Evolutionary conservation across 345 rosid genomes (phyloP), one percentile per base, ranked within the genome.

Genomic region (Pugionium cornutum): DNA sequence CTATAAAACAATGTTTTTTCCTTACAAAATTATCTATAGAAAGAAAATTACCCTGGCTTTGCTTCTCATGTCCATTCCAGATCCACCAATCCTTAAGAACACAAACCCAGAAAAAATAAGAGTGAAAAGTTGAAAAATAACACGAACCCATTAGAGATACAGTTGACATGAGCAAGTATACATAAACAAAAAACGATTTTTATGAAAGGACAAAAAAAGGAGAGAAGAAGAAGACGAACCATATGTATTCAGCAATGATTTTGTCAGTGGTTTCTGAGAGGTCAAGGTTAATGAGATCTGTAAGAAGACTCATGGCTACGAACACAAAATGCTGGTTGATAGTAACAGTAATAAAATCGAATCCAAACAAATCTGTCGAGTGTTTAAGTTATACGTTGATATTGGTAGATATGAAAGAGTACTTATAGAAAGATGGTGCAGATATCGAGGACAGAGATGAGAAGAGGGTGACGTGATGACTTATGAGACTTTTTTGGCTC

Each of bases 171-270:
- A 55, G 3, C 4, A 63, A 9, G 29, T 28, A 62, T 33, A 51
- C 53, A 58, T 35, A 41, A 54, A 34, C 27, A 26, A 25, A 41
- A 39, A 40, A 30, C 1, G 56, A 46, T 31, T 3, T 61, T 30
- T n/a, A 9, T 3, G 51, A 32, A 37, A 5, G 8, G 5, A 37
- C 7, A 37, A 37, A 6, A 18, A 18, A 18, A 18, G 18, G 18
- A 18, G 8, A 69, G 58, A n/a, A 58, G 47, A 30, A 74, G 68
- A 67, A 29, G 67, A 61, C 68, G 40, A 51, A 91, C 98, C 97
- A 92, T 81, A 89, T 82, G 80, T 89, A 92, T 71, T 91, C 98
- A 0, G 96, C 96, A 64, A 89, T 87, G 84, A 87, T 78, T 76
- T 91, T 84, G 4, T 87, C 83, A 10, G 96, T 76, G 73, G 71